Conservation (phyloP, 352 stramenopile genomes). For the Aphanomyces cochlioides region DNA sequence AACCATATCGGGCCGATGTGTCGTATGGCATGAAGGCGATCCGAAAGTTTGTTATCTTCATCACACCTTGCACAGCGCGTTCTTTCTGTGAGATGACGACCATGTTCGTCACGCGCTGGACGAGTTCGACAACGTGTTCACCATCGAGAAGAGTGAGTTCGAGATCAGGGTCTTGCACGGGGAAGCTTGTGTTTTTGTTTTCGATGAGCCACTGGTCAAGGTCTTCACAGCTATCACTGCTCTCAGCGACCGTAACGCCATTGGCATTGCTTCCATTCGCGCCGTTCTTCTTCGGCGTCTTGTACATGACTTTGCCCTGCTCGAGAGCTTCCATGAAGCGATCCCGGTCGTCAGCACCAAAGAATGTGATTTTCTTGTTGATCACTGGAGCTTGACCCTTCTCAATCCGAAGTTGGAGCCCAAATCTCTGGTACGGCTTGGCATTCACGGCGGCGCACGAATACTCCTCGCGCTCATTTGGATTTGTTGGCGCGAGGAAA, state of each 20-base stretch:
- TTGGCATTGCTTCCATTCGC: background rate
- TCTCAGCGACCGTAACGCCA: background rate
- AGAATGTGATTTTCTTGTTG: conserved; percentile 84
- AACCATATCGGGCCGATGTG: conserved; percentile 77
- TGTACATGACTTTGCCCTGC: conserved; percentile 80
- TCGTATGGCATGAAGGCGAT: conserved; percentile 84
- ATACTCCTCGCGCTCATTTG: conserved; percentile 73
- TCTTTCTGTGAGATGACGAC: conserved; percentile 82
- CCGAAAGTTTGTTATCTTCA: conserved; percentile 79
- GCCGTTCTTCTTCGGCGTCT: conserved; percentile 33
- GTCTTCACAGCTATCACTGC: conserved; percentile 18
- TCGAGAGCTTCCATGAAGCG: conserved; percentile 81
- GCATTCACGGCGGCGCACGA: conserved; percentile 75
- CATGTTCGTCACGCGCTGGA: conserved; percentile 81
- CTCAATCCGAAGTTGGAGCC: conserved; percentile 85
- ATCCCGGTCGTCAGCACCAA: conserved; percentile 71
- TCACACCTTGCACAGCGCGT: conserved; percentile 74
- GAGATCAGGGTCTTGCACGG: conserved; percentile 20
- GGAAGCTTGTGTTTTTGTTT: conserved; percentile 6
- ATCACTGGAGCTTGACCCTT: conserved; percentile 54
- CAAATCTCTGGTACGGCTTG: conserved; percentile 64
- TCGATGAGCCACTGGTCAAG: conserved; percentile 17
- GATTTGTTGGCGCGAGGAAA: conserved; percentile 56
- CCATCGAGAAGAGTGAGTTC: conserved; percentile 42
- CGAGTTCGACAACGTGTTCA: conserved; percentile 70